phyloP scores from a whole-genome alignment of 2,329 filamentous ascomycete species.

The Rhinocladiella similis region DNA sequence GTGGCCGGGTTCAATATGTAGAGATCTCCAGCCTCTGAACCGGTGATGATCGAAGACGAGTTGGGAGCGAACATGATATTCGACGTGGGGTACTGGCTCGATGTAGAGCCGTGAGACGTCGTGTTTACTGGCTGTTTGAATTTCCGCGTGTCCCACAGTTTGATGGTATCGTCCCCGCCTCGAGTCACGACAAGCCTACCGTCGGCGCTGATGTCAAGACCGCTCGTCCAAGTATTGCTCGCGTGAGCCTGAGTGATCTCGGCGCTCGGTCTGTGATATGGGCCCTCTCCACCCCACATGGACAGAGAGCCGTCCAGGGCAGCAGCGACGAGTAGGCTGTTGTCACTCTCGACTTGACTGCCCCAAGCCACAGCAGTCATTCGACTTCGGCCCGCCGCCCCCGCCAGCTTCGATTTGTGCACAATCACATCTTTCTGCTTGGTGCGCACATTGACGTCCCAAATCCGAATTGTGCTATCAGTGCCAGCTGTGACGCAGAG shows the following conservation, averaged over 20 bases:
- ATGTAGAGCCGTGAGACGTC: slow-evolving; percentile 76
- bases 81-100: slow-evolving; percentile 76
- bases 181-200: slow-evolving; percentile 87
- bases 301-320: slow-evolving; percentile 86
- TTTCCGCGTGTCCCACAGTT: slow-evolving; percentile 95
- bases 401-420: slow-evolving; percentile 88
- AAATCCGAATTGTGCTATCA: slow-evolving; percentile 93
- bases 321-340: slow-evolving; percentile 75
- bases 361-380: slow-evolving; percentile 95
- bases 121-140: slow-evolving; percentile 87
- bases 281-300: slow-evolving; percentile 89
- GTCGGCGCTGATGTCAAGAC: slow-evolving; percentile 86
- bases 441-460: slow-evolving; percentile 91
- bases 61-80: slow-evolving; percentile 90
- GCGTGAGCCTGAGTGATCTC: slow-evolving; percentile 84
- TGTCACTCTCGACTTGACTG: slow-evolving; percentile 70
- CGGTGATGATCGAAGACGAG: slow-evolving; percentile 81
- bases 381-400: slow-evolving; percentile 83
- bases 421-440: slow-evolving; percentile 92
- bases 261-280: slow-evolving; percentile 75
- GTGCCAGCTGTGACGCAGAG: slow-evolving; percentile 87
- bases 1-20: slow-evolving; percentile 95
- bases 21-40: slow-evolving; percentile 80
- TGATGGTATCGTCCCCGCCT: slow-evolving; percentile 89
- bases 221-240: slow-evolving; percentile 84